These are phyloP conservation scores for Mariannaea elegans DNA, from an alignment of 2,329 filamentous ascomycete species.

Conservation along the genomic window DNA sequence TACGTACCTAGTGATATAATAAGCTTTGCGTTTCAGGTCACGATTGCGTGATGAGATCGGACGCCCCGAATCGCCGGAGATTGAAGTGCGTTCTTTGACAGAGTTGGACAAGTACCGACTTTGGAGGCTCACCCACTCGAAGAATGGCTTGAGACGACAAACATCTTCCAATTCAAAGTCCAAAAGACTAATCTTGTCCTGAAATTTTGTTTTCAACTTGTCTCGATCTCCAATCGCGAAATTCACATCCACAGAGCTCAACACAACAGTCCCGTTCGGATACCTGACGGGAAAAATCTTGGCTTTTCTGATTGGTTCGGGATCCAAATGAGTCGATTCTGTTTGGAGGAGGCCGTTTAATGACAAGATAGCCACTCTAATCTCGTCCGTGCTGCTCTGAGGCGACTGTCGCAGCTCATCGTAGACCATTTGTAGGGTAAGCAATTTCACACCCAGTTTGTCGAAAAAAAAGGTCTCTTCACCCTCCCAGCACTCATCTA, in stretches of 20 bases:
- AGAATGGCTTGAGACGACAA: constrained; percentile 13
- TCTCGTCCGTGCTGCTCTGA: background rate
- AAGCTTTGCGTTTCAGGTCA: constrained; percentile 24
- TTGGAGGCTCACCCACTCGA: constrained; percentile 21
- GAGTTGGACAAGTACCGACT: constrained; percentile 20
- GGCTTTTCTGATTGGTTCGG: constrained; percentile 20
- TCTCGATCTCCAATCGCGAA: constrained; percentile 31
- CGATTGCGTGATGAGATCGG: constrained; percentile 13
- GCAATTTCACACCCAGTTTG: constrained; percentile 21
- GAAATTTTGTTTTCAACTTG: constrained; percentile 10
- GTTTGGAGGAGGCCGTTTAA: constrained; percentile 21
- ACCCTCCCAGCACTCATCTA: constrained; percentile 18
- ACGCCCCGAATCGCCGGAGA: background rate
- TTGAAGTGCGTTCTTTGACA: constrained; percentile 16
- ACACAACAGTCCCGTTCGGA: background rate
- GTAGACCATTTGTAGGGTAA: constrained; percentile 31
- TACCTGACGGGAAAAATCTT: constrained; percentile 26
- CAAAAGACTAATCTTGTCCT: constrained; percentile 13
- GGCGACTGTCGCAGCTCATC: constrained; percentile 25
- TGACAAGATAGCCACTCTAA: constrained; percentile 13
- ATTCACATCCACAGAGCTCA: constrained; percentile 10
- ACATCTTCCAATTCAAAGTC: constrained; percentile 29
- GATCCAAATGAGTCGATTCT: background rate
- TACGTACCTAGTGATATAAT: constrained; percentile 25
- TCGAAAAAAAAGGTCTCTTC: constrained; percentile 18